These are phyloP conservation scores for Erodium texanum DNA, from an alignment of 441 rosid species.

Conservation along the genomic window DNA sequence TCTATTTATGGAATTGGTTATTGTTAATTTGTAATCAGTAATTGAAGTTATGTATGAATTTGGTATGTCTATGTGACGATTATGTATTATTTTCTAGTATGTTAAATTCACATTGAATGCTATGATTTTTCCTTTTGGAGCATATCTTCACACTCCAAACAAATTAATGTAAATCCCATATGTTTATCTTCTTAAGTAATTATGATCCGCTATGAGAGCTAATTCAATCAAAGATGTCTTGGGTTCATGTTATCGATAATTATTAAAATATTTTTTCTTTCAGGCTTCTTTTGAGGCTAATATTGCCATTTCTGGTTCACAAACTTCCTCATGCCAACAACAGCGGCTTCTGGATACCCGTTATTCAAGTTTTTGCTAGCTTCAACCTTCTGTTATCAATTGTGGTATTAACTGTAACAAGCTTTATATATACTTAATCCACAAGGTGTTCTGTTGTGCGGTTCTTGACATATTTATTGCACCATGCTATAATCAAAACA, in stretches of 20 bases:
- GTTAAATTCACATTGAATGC: neutral
- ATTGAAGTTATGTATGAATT: neutral
- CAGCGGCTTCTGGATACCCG: slow-evolving; percentile 86
- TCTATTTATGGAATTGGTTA: neutral
- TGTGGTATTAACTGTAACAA: too few relatives aligned
- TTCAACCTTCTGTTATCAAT: slow-evolving; percentile 56
- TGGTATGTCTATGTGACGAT: neutral
- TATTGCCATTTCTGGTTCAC: slow-evolving; percentile 53
- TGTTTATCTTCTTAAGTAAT: neutral
- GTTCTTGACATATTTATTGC: neutral
- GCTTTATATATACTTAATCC: too few relatives aligned
- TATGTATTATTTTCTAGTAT: neutral
- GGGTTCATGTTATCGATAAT: neutral
- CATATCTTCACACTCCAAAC: neutral
- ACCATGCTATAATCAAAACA: slow-evolving; percentile 17
- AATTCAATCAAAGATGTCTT: neutral
- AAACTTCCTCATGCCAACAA: slow-evolving; percentile 58
- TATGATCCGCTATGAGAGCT: neutral
- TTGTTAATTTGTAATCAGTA: too few relatives aligned
- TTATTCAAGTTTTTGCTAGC: slow-evolving; percentile 68
- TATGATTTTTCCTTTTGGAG: neutral
- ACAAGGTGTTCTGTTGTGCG: too few relatives aligned
- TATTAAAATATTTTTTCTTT: slow-evolving; percentile 3
- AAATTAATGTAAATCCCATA: neutral
- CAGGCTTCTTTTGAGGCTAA: slow-evolving; percentile 61